A percentile compares a stretch with the other conserved stretches of the same genome.
phyloP scores from a whole-genome alignment of 495 filamentous ascomycete genomes.

The Tuber melanosporum region DNA sequence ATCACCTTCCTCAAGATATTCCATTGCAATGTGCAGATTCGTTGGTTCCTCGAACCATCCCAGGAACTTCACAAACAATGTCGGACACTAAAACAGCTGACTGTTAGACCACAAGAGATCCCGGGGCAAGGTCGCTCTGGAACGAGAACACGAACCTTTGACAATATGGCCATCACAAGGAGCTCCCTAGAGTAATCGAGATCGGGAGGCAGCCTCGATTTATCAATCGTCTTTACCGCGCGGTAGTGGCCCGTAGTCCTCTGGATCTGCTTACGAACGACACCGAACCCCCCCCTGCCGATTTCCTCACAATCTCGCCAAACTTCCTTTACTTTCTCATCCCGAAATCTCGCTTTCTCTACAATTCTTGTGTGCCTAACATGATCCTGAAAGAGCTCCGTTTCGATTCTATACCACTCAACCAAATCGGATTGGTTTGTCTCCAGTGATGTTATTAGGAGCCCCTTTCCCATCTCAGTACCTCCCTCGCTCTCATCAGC shows the following conservation, averaged over 20 bases:
- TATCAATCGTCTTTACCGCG: neutral
- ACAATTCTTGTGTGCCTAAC: neutral
- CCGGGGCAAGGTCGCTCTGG: no score
- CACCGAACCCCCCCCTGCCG: neutral
- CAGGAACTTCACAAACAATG: constrained; percentile 56
- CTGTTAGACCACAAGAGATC: neutral
- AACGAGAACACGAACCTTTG: neutral
- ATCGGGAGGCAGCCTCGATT: neutral
- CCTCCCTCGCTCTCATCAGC: no score
- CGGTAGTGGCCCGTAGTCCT: neutral
- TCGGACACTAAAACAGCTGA: no score
- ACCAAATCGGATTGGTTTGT: neutral
- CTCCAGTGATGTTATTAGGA: no score
- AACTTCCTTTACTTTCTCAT: neutral
- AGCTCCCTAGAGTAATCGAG: neutral
- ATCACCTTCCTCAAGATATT: constrained; percentile 15
- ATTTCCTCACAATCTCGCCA: neutral
- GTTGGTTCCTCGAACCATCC: constrained; percentile 10
- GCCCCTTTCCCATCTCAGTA: no score
- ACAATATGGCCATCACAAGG: neutral
- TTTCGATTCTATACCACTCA: neutral
- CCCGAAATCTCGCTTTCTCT: neutral
- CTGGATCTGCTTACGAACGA: neutral
- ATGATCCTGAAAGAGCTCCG: neutral
- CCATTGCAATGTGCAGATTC: constrained; percentile 16